These are phyloP conservation scores for Dactylellina drechsleri DNA, from an alignment of 2,329 filamentous ascomycete species.

Conservation along the genomic window DNA sequence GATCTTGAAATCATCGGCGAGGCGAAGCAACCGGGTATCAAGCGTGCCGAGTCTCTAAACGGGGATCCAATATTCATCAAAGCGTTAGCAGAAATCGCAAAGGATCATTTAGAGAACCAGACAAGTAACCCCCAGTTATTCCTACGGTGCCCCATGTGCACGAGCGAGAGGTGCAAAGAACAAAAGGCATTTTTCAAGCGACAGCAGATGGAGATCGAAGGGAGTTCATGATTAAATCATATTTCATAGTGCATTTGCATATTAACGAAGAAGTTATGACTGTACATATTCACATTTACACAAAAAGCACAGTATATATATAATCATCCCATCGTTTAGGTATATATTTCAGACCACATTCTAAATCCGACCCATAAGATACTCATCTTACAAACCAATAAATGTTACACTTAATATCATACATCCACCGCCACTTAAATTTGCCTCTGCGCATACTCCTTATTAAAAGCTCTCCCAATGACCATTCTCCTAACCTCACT, in stretches of 20 bases:
- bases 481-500: conserved; percentile 95
- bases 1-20: conserved; percentile 95
- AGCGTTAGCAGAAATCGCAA: conserved; percentile 86
- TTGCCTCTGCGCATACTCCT: conserved; percentile 70
- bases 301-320: not conserved
- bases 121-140: conserved; percentile 83
- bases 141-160: conserved; percentile 91
- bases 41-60: conserved; percentile 91
- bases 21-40: conserved; percentile 80
- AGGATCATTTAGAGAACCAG: conserved; percentile 77
- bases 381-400: conserved; percentile 1
- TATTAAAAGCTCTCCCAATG: conserved; percentile 91
- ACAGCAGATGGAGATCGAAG: conserved; percentile 32
- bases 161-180: conserved; percentile 85
- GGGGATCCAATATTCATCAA: conserved; percentile 89
- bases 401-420: conserved; percentile 23
- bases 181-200: conserved; percentile 65
- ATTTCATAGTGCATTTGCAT: not conserved
- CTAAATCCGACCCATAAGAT: not conserved
- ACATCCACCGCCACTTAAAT: conserved; percentile 9
- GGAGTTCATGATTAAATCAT: not conserved
- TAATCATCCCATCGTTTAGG: not conserved
- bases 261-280: conserved; percentile 2
- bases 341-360: too few relatives aligned
- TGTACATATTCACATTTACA: conserved; percentile 18